Conservation (phyloP, 331 rosid species). For the Malus hybrid region DNA sequence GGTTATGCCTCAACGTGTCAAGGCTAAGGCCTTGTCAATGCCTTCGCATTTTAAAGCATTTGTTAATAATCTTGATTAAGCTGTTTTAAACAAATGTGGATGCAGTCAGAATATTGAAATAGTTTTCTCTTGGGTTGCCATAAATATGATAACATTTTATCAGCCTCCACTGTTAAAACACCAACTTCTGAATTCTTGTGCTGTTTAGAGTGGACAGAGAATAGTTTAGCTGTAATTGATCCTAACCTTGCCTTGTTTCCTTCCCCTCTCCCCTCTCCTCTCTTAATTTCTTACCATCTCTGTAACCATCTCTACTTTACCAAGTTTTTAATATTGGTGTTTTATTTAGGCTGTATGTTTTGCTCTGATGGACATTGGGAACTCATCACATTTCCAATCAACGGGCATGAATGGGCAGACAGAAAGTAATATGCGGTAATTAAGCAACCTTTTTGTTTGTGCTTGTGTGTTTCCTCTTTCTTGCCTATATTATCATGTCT, state of each 20-base stretch:
- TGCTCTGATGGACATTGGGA: conserved; percentile 48
- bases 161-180: neutral
- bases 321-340: conserved; percentile 8
- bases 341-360: conserved; percentile 65
- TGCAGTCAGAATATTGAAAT: neutral
- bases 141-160: neutral
- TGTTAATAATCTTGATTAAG: neutral
- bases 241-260: neutral
- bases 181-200: neutral
- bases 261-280: neutral
- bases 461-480: conserved; percentile 1
- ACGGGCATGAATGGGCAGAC: conserved; percentile 33
- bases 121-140: neutral
- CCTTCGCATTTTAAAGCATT: no score
- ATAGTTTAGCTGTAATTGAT: neutral
- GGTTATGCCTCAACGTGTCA: neutral
- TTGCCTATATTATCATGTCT: conserved; percentile 1
- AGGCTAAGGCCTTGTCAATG: neutral
- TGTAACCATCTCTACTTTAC: neutral
- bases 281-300: conserved; percentile 3
- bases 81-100: neutral
- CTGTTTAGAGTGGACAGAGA: neutral
- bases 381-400: conserved; percentile 35
- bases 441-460: conserved; percentile 2
- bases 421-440: conserved; percentile 67